Evolutionary conservation across 352 stramenopile species (phyloP), one percentile per base, ranked within the genome.

Genomic region (Poterioochromonas sp.): DNA sequence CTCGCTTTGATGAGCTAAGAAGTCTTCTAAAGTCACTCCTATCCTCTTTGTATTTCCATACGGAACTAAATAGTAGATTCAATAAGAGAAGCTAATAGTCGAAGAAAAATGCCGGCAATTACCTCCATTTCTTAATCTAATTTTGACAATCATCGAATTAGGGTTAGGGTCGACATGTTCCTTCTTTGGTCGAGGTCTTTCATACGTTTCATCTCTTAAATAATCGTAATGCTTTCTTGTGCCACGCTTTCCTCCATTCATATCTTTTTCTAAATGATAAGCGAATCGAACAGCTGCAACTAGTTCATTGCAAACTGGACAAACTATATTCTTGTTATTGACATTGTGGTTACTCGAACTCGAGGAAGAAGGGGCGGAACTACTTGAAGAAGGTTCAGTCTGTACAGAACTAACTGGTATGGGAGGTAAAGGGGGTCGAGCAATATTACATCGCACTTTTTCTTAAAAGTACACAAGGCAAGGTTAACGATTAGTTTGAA

Each of bases 181-280:
- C 34, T 35, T 32, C n/a, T 65, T 65, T 26, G 26, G 15, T 22
- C 26, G 5, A 11, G 54, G 54, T 26, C 26, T 58, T 26, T 15
- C 15, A 58, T 58, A 26, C 26, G 47, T 26, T 15, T 15, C 29
- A 43, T 70, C 62, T 15, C n/a, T 12, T n/a, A 76, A 43, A 40
- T 32, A 5, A 15, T 76, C 69, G 39, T 32, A 37, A 35, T 65
- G 39, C 5, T 29, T 18, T 20, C 49, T 11, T 39, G 47, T 32
- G 2, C 11, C 41, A 32, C 71, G 5, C 47, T 78, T 78, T 22
- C 71, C 71, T 29, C 71, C 71, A 39, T 78, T 65, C 32, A 78
- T 34, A 51, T 43, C 71, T 51, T 44, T 37, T 29, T 78, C 71
- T 34, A 78, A 40, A 39, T 78, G 71, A 3, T 12, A 29, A 34